Evolutionary conservation across 768 basidiomycete species (phyloP), one percentile per base, ranked within the genome.

Genomic region (Tylopilus plumbeoviolaceoides): DNA sequence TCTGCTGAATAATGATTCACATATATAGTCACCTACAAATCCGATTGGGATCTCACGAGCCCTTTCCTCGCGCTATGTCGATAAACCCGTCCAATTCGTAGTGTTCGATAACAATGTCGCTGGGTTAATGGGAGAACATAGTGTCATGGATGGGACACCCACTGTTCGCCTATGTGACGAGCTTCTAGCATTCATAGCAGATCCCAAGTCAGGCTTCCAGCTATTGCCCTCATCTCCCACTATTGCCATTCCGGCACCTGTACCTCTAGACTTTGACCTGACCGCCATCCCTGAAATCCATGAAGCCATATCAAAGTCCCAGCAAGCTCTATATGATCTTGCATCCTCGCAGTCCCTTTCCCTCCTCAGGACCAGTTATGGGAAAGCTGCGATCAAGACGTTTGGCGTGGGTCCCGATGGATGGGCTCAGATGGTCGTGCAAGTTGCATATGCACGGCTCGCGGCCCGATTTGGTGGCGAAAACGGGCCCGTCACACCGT

Each of bases 121-220:
- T 1, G 95, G 93, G 5, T 71, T 97, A 61, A 88, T 95, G 81
- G 95, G 95, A 43, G 95, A 98, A 68, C 95, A 93, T 66, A 90
- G 88, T 17, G 76, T 89, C 53, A 93, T 93, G 91, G 91, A 93
- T 61, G 91, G 91, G 33, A 92, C 91, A 15, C 91, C 91, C 5
- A 87, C 82, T 15, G 82, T 80, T 23, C 78, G 89, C 21, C 66
- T 91, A 59, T 86, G 82, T 59, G 85, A 91, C 62, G 78, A 83
- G 18, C 73, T 91, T 35, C 75, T 91, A 57, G 77, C 77, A 52
- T 76, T 75, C 63, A 69, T 91, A 25, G 75, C 81, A 20, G 68
- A 77, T 56, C 79, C 79, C 18, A 57, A 70, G n/a, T 91, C 90
- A 56, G 85, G 90, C 61, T 78, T 83, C 42, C 84, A 84, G 23